Conservation (phyloP, 2,329 filamentous ascomycete species). For the Ascochyta lentis region DNA sequence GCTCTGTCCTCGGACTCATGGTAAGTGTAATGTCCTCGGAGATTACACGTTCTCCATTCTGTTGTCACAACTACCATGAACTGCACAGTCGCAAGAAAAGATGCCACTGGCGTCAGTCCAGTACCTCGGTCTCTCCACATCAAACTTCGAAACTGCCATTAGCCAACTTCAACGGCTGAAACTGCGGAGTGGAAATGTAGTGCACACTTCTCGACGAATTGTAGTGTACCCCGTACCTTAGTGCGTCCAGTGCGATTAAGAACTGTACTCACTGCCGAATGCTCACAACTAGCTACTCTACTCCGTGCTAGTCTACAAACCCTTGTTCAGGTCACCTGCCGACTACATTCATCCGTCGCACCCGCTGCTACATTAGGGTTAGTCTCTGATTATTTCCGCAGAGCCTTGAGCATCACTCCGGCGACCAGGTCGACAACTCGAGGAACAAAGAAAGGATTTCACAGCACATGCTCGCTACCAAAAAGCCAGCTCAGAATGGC, state of each 20-base stretch:
- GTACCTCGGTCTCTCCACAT: background rate
- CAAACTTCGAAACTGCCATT: background rate
- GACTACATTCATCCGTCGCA: conserved; percentile 2
- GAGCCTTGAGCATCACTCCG: background rate
- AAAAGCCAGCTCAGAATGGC: no score
- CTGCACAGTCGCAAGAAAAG: background rate
- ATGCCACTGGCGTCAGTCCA: background rate
- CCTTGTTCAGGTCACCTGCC: background rate
- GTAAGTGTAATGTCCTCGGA: background rate
- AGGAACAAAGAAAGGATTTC: background rate
- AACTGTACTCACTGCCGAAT: background rate
- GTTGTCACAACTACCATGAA: no score
- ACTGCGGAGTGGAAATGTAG: background rate
- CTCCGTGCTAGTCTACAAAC: background rate
- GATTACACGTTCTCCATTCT: background rate
- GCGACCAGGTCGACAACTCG: background rate
- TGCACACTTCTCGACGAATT: background rate
- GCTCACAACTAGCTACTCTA: background rate
- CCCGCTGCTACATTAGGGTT: conserved; percentile 10
- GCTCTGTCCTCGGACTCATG: background rate
- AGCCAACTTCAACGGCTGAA: background rate
- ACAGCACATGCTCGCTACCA: background rate
- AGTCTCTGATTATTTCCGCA: background rate
- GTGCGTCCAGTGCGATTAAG: background rate
- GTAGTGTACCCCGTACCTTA: background rate